Percentiles rank a stretch among this genome's conserved stretches.
phyloP scores from a whole-genome alignment of 208 protist species.

The Wallacemonas sp. region DNA sequence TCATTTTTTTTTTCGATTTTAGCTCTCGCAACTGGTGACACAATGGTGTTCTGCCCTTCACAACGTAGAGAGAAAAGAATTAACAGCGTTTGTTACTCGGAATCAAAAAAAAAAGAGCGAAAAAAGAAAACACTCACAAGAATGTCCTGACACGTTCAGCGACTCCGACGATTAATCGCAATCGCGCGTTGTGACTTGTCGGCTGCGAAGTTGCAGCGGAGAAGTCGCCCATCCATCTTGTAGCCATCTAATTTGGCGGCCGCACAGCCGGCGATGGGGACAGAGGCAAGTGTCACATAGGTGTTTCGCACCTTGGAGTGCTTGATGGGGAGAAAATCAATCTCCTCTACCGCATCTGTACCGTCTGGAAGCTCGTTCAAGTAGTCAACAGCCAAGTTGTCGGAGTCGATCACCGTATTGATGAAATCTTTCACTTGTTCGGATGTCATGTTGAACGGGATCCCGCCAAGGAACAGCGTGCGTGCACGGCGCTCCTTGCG shows the following conservation, averaged over 20 bases:
- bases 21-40: no score
- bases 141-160: neutral
- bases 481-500: constrained; percentile 78
- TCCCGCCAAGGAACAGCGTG: constrained; percentile 83
- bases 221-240: constrained; percentile 38
- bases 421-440: constrained; percentile 69
- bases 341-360: constrained; percentile 49
- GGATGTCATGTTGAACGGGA: constrained; percentile 57
- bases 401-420: constrained; percentile 48
- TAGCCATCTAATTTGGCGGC: constrained; percentile 56
- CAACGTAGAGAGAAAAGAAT: no score
- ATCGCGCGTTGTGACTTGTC: constrained; percentile 78
- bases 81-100: no score
- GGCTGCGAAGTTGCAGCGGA: constrained; percentile 86
- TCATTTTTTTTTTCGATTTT: no score
- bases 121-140: no score
- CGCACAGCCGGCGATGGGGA: constrained; percentile 47
- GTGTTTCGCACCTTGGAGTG: constrained; percentile 69
- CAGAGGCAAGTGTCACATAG: constrained; percentile 73
- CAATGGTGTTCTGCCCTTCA: no score
- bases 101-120: no score
- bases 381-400: constrained; percentile 31
- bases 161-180: constrained; percentile 54
- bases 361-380: constrained; percentile 24
- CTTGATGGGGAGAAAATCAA: constrained; percentile 70